Conservation (phyloP, 306 rosid species). For the Echinosophora koreensis region DNA sequence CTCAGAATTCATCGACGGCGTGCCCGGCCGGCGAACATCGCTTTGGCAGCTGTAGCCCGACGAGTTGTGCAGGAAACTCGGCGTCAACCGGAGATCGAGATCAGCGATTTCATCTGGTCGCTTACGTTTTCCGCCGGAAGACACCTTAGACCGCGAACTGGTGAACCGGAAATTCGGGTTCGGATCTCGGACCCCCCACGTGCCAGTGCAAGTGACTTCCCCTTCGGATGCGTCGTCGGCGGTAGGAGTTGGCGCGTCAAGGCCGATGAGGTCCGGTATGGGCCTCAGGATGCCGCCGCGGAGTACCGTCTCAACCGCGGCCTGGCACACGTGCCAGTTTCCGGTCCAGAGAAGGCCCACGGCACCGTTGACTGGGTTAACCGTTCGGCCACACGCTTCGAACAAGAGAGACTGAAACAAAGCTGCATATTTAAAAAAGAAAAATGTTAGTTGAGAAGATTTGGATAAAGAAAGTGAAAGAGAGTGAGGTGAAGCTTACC, state of each 20-base stretch:
- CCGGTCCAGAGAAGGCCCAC: constrained; percentile 90
- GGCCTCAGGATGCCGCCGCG: constrained; percentile 77
- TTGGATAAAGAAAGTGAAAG: background rate
- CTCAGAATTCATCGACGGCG: constrained; percentile 93
- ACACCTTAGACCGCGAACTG: constrained; percentile 49
- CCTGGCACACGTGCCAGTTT: constrained; percentile 91
- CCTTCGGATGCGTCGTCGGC: constrained; percentile 74
- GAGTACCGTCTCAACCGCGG: constrained; percentile 87
- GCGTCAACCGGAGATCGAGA: constrained; percentile 81
- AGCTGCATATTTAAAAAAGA: constrained; percentile 51
- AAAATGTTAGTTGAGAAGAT: background rate
- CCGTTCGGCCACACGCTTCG: constrained; percentile 90
- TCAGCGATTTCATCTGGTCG: constrained; percentile 58
- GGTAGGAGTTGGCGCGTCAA: constrained; percentile 48
- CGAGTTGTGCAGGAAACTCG: constrained; percentile 53
- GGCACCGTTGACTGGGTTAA: constrained; percentile 88
- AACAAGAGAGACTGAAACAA: constrained; percentile 82
- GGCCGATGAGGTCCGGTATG: constrained; percentile 63
- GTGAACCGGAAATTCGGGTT: constrained; percentile 53
- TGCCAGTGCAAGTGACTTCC: constrained; percentile 65
- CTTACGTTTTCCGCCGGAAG: constrained; percentile 60
- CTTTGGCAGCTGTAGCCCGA: constrained; percentile 37
- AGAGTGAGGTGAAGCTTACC: constrained; percentile 46
- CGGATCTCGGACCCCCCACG: constrained; percentile 62
- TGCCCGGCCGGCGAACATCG: constrained; percentile 68